Evolutionary conservation across 2,329 filamentous ascomycete genomes (phyloP).

Genomic region (Fusarium dlaminii): DNA sequence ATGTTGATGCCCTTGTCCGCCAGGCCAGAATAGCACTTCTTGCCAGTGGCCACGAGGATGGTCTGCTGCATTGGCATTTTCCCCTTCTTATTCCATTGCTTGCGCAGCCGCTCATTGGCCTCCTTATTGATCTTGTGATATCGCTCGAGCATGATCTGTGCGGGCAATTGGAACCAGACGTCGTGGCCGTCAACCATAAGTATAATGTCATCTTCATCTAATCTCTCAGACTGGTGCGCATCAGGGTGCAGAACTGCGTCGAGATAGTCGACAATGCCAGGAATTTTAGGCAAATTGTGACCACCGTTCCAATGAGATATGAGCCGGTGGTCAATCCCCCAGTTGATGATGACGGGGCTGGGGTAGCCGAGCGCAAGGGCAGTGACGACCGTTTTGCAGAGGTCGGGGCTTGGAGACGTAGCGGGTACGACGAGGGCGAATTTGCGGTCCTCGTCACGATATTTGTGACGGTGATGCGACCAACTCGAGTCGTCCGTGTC

Average conservation of each 20-base stretch:
- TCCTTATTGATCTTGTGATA: conserved; percentile 10
- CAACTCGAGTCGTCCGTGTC: background rate
- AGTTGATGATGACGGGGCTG: conserved; percentile 10
- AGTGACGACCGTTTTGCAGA: conserved; percentile 4
- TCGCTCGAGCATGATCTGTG: background rate
- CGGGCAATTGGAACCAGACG: background rate
- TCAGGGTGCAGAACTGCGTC: conserved; percentile 6
- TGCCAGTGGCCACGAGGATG: background rate
- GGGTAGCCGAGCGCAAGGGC: conserved; percentile 10
- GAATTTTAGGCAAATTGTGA: background rate
- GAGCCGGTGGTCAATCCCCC: background rate
- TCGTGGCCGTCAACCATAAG: conserved; percentile 2
- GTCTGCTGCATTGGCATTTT: conserved; percentile 3
- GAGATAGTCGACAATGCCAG: conserved; percentile 4
- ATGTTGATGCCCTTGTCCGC: background rate
- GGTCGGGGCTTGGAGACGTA: background rate
- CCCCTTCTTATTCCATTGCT: background rate
- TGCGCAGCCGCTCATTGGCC: background rate
- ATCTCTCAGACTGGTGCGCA: background rate
- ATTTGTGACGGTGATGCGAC: background rate
- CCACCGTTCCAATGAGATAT: background rate
- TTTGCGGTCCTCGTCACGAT: background rate
- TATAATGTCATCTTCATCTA: background rate
- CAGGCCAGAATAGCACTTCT: background rate
- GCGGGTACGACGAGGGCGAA: conserved; percentile 12